A percentile compares a stretch with the other conserved stretches of the same genome.
These are phyloP conservation scores for Mimosa bimucronata DNA, from an alignment of 306 rosid species.

Conservation along the genomic window DNA sequence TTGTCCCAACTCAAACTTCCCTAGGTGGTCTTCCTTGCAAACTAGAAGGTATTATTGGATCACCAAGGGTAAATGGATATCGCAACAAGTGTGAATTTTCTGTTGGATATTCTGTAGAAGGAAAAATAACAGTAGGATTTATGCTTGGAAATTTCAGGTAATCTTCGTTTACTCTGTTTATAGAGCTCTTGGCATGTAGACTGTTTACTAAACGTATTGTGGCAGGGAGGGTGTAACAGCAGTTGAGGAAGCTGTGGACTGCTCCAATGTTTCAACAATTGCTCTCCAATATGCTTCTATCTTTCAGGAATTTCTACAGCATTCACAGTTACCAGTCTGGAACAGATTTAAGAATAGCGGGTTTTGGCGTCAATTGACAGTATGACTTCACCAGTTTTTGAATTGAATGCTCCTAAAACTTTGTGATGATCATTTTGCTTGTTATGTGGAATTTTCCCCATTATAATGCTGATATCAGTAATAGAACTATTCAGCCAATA, in stretches of 20 bases:
- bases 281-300: constrained; percentile 79
- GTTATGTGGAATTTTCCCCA: not conserved
- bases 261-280: constrained; percentile 83
- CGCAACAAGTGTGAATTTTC: constrained; percentile 98
- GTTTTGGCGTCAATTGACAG: constrained; percentile 97
- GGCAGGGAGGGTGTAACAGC: constrained; percentile 98
- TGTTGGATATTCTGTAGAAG: constrained; percentile 80
- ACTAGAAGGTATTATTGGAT: constrained; percentile 81
- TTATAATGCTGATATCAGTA: constrained; percentile 11
- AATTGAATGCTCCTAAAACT: constrained; percentile 5
- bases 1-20: constrained; percentile 16
- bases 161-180: constrained; percentile 37
- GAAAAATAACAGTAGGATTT: constrained; percentile 87
- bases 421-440: constrained; percentile 16
- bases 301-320: constrained; percentile 88
- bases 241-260: constrained; percentile 85
- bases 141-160: constrained; percentile 98
- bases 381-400: constrained; percentile 41
- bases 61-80: constrained; percentile 87
- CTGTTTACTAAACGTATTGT: constrained; percentile 42
- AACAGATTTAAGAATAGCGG: constrained; percentile 89
- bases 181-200: constrained; percentile 30
- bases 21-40: constrained; percentile 93
- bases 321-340: constrained; percentile 81
- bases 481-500: not conserved